Evolutionary conservation across 805 yeast species (phyloP).

Genomic region (Cyberlindnera euphorbiiphila): DNA sequence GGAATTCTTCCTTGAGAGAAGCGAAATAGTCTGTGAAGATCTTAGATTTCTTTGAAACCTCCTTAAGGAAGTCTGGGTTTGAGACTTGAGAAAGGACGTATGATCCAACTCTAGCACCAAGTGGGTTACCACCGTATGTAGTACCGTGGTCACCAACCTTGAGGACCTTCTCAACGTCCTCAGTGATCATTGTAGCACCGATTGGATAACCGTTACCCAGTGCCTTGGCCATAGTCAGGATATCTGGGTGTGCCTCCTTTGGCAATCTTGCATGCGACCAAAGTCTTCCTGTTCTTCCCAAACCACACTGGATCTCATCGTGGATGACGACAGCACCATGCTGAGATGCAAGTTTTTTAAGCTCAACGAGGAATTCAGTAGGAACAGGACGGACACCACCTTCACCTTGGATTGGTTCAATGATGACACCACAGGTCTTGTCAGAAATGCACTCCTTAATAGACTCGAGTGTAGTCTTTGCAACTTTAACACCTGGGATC

Average conservation of each 20-base stretch:
- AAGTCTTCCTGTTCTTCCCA: constrained; percentile 85
- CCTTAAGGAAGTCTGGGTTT: constrained; percentile 50
- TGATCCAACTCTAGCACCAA: constrained; percentile 77
- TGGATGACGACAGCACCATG: constrained; percentile 75
- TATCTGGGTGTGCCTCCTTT: constrained; percentile 86
- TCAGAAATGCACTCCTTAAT: constrained; percentile 44
- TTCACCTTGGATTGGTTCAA: constrained; percentile 98
- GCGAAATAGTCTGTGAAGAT: constrained; percentile 48
- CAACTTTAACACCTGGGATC: constrained; percentile 82
- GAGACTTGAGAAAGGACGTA: constrained; percentile 72
- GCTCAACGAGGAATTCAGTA: constrained; percentile 56
- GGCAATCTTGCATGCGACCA: constrained; percentile 90
- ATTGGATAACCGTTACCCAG: constrained; percentile 96
- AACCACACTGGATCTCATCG: constrained; percentile 96
- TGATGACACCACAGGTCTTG: constrained; percentile 76
- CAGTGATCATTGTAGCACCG: constrained; percentile 88
- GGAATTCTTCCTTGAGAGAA: constrained; percentile 50
- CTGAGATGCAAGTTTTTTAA: constrained; percentile 63
- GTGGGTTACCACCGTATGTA: constrained; percentile 95
- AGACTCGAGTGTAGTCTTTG: constrained; percentile 56
- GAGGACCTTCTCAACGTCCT: constrained; percentile 65
- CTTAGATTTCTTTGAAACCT: constrained; percentile 59
- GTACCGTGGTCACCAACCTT: constrained; percentile 97
- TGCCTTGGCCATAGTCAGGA: constrained; percentile 92
- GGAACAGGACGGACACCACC: constrained; percentile 83